Conservation (phyloP, 208 protist genomes). For the Crithidia brevicula region DNA sequence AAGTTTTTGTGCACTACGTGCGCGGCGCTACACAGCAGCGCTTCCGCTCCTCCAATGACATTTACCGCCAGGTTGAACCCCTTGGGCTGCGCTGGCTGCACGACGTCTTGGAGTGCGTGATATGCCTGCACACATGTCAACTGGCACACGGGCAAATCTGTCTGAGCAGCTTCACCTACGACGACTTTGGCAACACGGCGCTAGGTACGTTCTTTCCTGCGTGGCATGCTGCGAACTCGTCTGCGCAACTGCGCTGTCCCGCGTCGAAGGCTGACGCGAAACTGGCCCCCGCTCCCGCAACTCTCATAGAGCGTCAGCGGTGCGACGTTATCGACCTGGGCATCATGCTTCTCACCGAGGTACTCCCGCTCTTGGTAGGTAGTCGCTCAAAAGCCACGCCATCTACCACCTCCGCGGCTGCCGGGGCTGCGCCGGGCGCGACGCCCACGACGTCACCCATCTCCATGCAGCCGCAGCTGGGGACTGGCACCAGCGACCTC, state of each 20-base stretch:
- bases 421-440: background rate
- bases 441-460: conserved; percentile 14
- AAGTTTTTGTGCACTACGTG: conserved; percentile 71
- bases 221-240: conserved; percentile 12
- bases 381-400: background rate
- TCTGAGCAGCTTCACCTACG: conserved; percentile 75
- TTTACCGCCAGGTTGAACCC: conserved; percentile 52
- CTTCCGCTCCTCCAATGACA: conserved; percentile 64
- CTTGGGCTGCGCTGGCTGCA: conserved; percentile 66
- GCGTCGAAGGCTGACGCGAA: background rate
- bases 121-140: conserved; percentile 64
- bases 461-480: conserved; percentile 6
- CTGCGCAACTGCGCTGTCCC: background rate
- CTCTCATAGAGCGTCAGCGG: conserved; percentile 25
- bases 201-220: conserved; percentile 59
- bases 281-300: conserved; percentile 1
- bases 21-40: conserved; percentile 69
- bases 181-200: conserved; percentile 76
- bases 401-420: background rate
- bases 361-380: conserved; percentile 19
- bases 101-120: conserved; percentile 66
- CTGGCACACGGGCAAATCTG: conserved; percentile 56
- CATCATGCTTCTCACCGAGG: conserved; percentile 38
- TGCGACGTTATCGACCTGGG: conserved; percentile 38
- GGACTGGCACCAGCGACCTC: background rate